A percentile compares a stretch with the other conserved stretches of the same genome.
Evolutionary conservation across 768 basidiomycete genomes (phyloP).

Genomic region (Mrakia blollopis): DNA sequence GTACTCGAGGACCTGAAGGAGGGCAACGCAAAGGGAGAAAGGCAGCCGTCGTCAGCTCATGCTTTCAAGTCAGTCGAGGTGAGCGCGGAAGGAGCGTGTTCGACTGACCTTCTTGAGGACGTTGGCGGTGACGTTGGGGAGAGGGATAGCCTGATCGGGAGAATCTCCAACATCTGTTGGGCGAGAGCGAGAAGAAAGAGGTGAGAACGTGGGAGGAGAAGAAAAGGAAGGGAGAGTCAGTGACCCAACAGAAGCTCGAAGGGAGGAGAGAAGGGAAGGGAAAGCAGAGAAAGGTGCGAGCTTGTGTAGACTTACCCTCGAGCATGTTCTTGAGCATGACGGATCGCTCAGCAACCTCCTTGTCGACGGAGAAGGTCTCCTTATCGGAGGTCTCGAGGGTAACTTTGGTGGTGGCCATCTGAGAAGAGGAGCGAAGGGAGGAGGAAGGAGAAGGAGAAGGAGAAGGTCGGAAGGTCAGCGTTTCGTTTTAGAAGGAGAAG

Average conservation of each 20-base stretch:
- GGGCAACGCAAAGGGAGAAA: slow-evolving; percentile 27
- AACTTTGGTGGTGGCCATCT: slow-evolving; percentile 48
- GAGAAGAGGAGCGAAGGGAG: background rate
- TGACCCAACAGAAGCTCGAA: too few species aligned
- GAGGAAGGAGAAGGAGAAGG: background rate
- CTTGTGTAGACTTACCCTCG: slow-evolving; percentile 68
- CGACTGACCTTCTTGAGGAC: slow-evolving; percentile 81
- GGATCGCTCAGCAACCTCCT: slow-evolving; percentile 88
- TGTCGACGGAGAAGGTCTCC: slow-evolving; percentile 88
- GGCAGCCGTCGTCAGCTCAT: background rate
- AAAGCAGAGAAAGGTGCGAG: slow-evolving; percentile 25
- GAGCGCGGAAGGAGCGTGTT: background rate
- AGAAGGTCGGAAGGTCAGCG: background rate
- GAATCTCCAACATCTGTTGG: slow-evolving; percentile 81
- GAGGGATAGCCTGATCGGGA: slow-evolving; percentile 78
- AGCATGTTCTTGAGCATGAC: slow-evolving; percentile 99
- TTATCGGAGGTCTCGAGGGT: slow-evolving; percentile 90
- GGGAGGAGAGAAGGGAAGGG: background rate
- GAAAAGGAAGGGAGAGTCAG: background rate
- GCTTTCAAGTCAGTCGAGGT: background rate
- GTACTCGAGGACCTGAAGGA: slow-evolving; percentile 85
- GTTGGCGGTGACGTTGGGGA: slow-evolving; percentile 88
- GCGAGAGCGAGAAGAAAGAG: background rate
- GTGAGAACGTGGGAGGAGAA: background rate
- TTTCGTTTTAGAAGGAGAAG: background rate